Evolutionary conservation across 2,329 filamentous ascomycete genomes (phyloP).

Genomic region (Aspergillus thermomutatus): DNA sequence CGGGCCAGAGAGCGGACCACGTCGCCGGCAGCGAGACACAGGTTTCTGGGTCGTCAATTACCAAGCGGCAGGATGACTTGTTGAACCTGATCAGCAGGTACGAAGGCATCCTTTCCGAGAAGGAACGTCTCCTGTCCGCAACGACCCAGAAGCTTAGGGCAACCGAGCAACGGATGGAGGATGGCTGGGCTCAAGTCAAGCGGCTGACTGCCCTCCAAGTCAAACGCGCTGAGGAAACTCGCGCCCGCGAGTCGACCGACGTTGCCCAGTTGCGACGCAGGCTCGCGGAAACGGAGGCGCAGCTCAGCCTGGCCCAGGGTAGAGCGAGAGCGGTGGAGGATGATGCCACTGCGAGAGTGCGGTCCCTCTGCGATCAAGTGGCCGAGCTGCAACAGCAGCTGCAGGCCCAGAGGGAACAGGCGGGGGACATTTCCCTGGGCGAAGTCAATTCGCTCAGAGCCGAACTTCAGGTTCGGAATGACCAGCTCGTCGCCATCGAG

Average conservation of each 20-base stretch:
- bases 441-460: slow-evolving; percentile 7
- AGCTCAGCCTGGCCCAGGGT: background rate
- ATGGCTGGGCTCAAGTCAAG: slow-evolving; percentile 3
- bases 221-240: background rate
- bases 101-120: slow-evolving; percentile 3
- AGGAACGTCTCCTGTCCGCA: background rate
- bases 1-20: background rate
- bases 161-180: slow-evolving; percentile 2
- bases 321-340: slow-evolving; percentile 1
- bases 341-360: background rate
- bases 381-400: slow-evolving; percentile 9
- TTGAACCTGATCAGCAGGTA: slow-evolving; percentile 1
- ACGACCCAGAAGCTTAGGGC: slow-evolving; percentile 6
- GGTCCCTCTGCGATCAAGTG: slow-evolving; percentile 3
- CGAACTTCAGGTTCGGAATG: slow-evolving; percentile 2
- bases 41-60: background rate
- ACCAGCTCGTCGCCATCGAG: slow-evolving; percentile 3
- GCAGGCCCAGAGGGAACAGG: background rate
- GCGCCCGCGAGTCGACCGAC: background rate
- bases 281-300: slow-evolving; percentile 1
- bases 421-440: background rate
- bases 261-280: slow-evolving; percentile 2
- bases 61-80: background rate
- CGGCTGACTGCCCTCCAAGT: background rate
- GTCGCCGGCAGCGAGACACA: background rate